Base-by-base conservation (phyloP, 1,139 yeast species). In the Zygosaccharomyces sapae region DNA sequence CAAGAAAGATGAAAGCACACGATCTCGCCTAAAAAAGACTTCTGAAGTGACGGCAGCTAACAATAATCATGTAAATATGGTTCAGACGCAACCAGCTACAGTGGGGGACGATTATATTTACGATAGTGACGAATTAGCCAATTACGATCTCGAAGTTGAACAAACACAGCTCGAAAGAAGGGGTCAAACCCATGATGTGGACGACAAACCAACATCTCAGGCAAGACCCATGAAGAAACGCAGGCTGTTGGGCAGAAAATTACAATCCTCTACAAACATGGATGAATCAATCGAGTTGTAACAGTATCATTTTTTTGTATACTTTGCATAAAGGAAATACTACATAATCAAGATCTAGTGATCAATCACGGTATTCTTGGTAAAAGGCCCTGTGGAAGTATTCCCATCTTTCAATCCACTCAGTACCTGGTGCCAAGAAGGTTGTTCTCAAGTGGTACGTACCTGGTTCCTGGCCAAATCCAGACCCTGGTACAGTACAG, bases 401-500 rank as follows among this genome's bases (percentile, higher is more conserved):
- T 45, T 77, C 76, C 89, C 97, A 86, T 39, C 74, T 70, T 13
- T 78, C 74, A 51, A 89, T 86, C 87, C 96, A 89, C 57, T 87
- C 94, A 31, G 79, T 77, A 34, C 97, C 97, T 12, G 97, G 97
- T 13, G 97, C 95, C 62, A 92, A 76, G 73, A 92, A 92, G 1
- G 98, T 92, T 2, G 98, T 92, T 74, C 98, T 81, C 61, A 92
- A 77, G 66, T 92, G 98, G 71, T 76, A 86, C 7, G 97, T 88
- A 20, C 86, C 95, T 43, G 81, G 81, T 41, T 74, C 83, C 70
- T 94, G 98, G 35, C 97, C 97, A 62, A 92, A 94, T 1, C 98
- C 98, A 38, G 89, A 81, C 36, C 98, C 99, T 29, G 98, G 97
- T 52, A 92, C 95, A 47, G 95, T 88, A 69, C 98, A 94, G 54